Evolutionary conservation across 306 rosid genomes (phyloP), one percentile per base, ranked within the genome.

Genomic region (Pyrus betulifolia): DNA sequence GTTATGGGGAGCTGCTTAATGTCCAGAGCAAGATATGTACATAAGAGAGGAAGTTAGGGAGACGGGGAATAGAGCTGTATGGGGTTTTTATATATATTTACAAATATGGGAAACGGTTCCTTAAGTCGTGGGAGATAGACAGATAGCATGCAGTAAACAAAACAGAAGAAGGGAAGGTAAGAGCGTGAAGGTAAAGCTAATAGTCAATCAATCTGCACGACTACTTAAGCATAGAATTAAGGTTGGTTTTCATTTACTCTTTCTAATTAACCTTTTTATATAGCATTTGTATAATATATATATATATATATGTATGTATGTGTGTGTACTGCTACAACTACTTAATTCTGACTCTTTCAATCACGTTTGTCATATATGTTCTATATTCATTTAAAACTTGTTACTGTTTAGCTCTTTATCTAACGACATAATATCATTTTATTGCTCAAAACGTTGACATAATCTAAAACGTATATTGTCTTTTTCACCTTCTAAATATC

Each of bases 111-210:
- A 28, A 13, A 27, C 30, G 27, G 1, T 12, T 27, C 6, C 15
- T 61, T 13, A 27, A 61, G 35, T 13, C 15, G 7, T 1, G 30
- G 17, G 64, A 25, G 64, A 59, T 13, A 61, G 19, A 25, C 11
- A 13, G 33, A 25, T 61, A 5, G 27, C 55, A 17, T 5, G 38
- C 35, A 27, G 38, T 14, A 27, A 27, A 19, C 70, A 66, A 21
- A 19, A 35, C 19, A 35, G 10, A 49, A 66, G 70, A 66, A 66
- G 14, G 70, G 70, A 66, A 66, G 74, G 61, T 70, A 61, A 49
- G 61, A 17, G 74, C 13, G 74, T 70, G 61, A 70, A 49, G 74
- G 74, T 70, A 60, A 70, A 49, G 74, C 74, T 70, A 70, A 70
- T 51, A 3, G 74, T 51, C 74, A 70, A 30, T 51, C 74, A 70